Base-by-base conservation (phyloP, 495 filamentous ascomycete species). In the Annulohypoxylon stygium region DNA sequence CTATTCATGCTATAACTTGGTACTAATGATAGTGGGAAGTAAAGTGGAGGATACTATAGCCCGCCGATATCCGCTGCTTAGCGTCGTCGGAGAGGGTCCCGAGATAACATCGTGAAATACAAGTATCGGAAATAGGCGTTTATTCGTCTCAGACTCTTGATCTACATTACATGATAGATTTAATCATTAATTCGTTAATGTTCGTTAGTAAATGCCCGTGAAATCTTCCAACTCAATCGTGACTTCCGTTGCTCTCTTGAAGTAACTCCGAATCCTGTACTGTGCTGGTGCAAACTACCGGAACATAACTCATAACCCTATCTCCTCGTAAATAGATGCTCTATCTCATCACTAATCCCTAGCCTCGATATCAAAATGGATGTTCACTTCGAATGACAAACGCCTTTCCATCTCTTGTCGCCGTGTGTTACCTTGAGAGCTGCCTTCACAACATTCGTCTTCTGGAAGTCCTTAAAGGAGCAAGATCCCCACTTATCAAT, bases 401-500 rank as follows among this genome's bases (percentile, higher is more conserved):
- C 59, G 10, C 18, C 34, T 33, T 59, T 55, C 71, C 71, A 74
- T 48, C 61, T 69, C 4, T 23, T 43, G 16, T 74, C 65, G 26
- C 61, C 71, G 41, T 64, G 57, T 6, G 60, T 74, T 16, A 55
- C 8, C 1, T 74, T 65, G 2, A 59, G 36, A 14, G 71, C 65
- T n/a, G 41, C 65, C 36, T 65, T 60, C 14, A 69, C 71, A 8
- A 5, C 47, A n/a, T 39, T 11, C 1, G 71, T 60, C 14, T 10
- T 61, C 16, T 65, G 30, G 20, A 74, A 74, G 16, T 74, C 65
- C 36, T 51, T 45, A 20, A 69, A 61, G 2, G 37, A 36, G 37
- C 71, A 74, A 4, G 71, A 64, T 34, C 71, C 71, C n/a, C 59
- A 74, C 39, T 54, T 18, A 34, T 74, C 65, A 55, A 43, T 69